Evolutionary conservation across 495 filamentous ascomycete genomes (phyloP), one percentile per base, ranked within the genome.

Genomic region (Diplogelasinospora grovesii): DNA sequence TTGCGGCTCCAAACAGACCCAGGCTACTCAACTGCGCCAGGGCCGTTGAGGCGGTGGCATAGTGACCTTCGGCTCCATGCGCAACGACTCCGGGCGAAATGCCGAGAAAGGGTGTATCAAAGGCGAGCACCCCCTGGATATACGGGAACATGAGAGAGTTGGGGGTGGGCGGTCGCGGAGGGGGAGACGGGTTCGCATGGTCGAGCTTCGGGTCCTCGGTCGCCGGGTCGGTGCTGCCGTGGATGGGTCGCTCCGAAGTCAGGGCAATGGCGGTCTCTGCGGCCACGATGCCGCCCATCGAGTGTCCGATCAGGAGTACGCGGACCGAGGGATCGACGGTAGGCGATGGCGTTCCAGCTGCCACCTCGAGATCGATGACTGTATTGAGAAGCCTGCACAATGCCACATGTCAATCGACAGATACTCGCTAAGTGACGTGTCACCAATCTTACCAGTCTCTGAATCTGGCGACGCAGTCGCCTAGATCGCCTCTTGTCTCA

Each of bases 261-360:
- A 92, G 69, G 10, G 76, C 46, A 47, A 96, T 73, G 28, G 92
- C 64, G 0, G 85, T 81, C 42, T 98, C 92, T 15, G 89, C 89
- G 18, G 86, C 92, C 10, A 98, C 88, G 50, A 98, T 95, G 45
- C 92, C 92, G 49, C 89, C 92, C 92, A 98, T 98, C 8, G 82
- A 88, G 58, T 98, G 92, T 8, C 93, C 90, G 25, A 95, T 68
- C 0, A 98, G 68, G 46, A 96, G 74, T 16, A 82, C 82, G 53
- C 76, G 85, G 18, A 98, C 88, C 3, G 81, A 85, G 7, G 90
- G 89, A 35, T 95, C 87, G 50, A 95, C 70, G 15, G 86, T 95
- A 2, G 90, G 92, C 0, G 83, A 88, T 29, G 85, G 77, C 0
- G 87, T 92, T n/a, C 71, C 69, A 52, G 81, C 80, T 20, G 72